These are phyloP conservation scores for Fraxinus nigra DNA, from an alignment of 305 asterid species.

Conservation along the genomic window DNA sequence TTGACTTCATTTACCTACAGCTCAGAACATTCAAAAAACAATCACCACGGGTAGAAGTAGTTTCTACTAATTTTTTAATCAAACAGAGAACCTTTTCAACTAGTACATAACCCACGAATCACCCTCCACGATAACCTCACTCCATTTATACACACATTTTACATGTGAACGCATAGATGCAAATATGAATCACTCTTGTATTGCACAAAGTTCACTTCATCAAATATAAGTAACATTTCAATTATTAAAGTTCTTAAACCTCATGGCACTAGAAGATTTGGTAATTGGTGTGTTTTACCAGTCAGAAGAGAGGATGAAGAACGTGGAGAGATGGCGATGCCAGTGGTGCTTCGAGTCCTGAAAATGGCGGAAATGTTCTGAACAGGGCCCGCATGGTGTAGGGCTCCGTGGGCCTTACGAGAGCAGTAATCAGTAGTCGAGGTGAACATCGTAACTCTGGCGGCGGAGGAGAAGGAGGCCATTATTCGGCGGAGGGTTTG, in stretches of 20 bases:
- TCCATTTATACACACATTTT: background rate
- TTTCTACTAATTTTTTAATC: background rate
- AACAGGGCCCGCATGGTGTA: constrained; percentile 16
- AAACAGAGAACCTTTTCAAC: background rate
- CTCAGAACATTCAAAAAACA: background rate
- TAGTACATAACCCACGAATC: background rate
- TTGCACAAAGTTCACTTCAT: background rate
- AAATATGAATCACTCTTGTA: background rate
- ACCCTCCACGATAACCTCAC: background rate
- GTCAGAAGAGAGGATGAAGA: constrained; percentile 36
- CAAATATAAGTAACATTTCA: background rate
- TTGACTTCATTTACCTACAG: background rate
- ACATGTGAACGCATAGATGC: background rate
- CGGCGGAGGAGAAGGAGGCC: constrained; percentile 41
- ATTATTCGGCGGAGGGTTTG: constrained; percentile 42
- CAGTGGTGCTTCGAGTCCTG: constrained; percentile 20
- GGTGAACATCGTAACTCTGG: constrained; percentile 27
- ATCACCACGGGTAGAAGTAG: background rate
- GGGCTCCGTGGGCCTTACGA: constrained; percentile 12
- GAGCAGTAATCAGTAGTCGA: constrained; percentile 37
- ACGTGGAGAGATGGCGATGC: constrained; percentile 20
- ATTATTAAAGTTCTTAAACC: background rate
- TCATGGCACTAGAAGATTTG: constrained; percentile 2
- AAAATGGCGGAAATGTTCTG: constrained; percentile 26
- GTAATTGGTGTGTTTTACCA: constrained; percentile 29